Percentiles rank a stretch among this genome's conserved stretches.
These are phyloP conservation scores for Fusarium hainanense DNA, from an alignment of 2,329 filamentous ascomycete genomes.

Conservation along the genomic window DNA sequence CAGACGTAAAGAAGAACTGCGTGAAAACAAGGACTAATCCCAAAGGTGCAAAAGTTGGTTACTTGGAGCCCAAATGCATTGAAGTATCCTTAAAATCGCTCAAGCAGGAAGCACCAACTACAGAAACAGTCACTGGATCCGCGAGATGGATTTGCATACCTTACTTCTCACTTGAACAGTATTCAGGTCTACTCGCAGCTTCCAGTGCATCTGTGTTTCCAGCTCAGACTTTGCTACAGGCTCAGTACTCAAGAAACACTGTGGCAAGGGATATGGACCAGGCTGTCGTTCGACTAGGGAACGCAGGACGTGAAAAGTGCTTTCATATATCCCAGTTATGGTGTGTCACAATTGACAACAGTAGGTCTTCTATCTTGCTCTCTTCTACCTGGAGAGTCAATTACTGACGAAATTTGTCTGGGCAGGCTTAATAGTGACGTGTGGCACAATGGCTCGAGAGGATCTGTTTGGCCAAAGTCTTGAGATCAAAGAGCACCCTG, in stretches of 20 bases:
- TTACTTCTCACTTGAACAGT: conserved; percentile 59
- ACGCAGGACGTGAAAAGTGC: conserved; percentile 52
- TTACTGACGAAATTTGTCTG: neutral
- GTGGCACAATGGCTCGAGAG: conserved; percentile 51
- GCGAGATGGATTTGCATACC: conserved; percentile 59
- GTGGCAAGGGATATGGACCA: conserved; percentile 59
- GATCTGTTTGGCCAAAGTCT: conserved; percentile 51
- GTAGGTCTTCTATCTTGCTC: conserved; percentile 44
- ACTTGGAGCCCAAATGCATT: conserved; percentile 56
- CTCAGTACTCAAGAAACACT: conserved; percentile 54
- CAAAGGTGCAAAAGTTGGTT: conserved; percentile 53
- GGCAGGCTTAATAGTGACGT: conserved; percentile 56
- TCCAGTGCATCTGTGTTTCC: conserved; percentile 53
- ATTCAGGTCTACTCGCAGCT: conserved; percentile 52
- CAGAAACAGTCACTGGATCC: conserved; percentile 19
- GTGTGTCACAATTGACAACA: conserved; percentile 58
- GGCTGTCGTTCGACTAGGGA: conserved; percentile 55
- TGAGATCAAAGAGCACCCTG: conserved; percentile 47
- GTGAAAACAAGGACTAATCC: conserved; percentile 53
- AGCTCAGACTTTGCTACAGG: conserved; percentile 57
- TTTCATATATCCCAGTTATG: conserved; percentile 62
- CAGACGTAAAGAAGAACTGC: conserved; percentile 52
- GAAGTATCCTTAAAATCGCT: conserved; percentile 49
- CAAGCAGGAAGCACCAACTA: conserved; percentile 31
- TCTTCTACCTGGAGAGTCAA: neutral